Evolutionary conservation across 768 basidiomycete genomes (phyloP), one percentile per base, ranked within the genome.

Genomic region (Rhizopogon vesiculosus): DNA sequence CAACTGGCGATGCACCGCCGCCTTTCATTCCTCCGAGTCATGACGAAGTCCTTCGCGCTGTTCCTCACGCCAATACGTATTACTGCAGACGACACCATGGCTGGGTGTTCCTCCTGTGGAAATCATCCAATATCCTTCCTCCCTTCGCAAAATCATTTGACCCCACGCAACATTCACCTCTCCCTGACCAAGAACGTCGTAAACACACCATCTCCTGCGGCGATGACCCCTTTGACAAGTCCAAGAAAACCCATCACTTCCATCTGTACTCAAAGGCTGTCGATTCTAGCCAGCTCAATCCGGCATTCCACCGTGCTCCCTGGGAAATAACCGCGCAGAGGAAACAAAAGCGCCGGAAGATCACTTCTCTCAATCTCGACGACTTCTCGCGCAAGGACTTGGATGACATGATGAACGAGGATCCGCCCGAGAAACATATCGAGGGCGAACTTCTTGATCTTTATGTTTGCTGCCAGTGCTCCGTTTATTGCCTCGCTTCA

Each of bases 391-490:
- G 57, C 18, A 54, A 57, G 31, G 57, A 66, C 28, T 59, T 61
- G 16, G 72, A 71, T 16, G 72, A 66, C 51, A 58, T 61, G 46
- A 69, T 64, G 56, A 70, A 71, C n/a, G 70, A 74, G 15, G 57
- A 56, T 39, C 59, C 68, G 18, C 61, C 62, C 29, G 78, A 77
- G 25, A 73, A 74, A 39, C 35, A 25, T 25, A 35, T 39, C 38
- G 76, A 79, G 60, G 84, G 81, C 22, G 81, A 77, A 56, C 67
- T 88, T 29, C 72, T 93, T 42, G 89, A 93, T 67, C 76, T 92
- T 29, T 93, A 88, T 64, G 74, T 91, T 44, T 93, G 91, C 67
- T 93, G 91, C 64, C 91, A 91, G 64, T 93, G 91, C 68, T 85
- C 84, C 22, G 70, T 87, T 59, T 89, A 86, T 64, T 83, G 86